Evolutionary conservation across 2,329 filamentous ascomycete species (phyloP).

Genomic region (Tolypocladium endophyticum): DNA sequence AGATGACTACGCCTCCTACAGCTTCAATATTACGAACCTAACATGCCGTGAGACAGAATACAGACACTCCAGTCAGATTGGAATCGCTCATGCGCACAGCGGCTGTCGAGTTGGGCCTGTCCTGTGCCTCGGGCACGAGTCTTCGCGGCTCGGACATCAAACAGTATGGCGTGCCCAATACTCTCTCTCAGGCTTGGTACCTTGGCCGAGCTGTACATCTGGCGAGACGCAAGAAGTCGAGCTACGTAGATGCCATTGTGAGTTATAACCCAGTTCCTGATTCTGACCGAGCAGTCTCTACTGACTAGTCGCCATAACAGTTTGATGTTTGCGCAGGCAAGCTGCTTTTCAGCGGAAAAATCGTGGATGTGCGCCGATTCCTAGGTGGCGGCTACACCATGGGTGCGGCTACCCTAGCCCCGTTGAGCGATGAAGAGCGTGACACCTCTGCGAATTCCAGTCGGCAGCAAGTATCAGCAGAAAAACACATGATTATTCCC

Average conservation of each 20-base stretch:
- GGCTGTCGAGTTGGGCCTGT: constrained; percentile 26
- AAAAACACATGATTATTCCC: constrained; percentile 25
- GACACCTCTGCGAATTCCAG: constrained; percentile 9
- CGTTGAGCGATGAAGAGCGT: constrained; percentile 18
- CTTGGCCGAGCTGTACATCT: constrained; percentile 19
- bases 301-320: not conserved
- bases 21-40: not conserved
- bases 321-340: constrained; percentile 22
- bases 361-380: constrained; percentile 26
- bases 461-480: constrained; percentile 5
- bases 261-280: not conserved
- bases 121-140: constrained; percentile 22
- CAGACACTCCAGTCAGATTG: constrained; percentile 21
- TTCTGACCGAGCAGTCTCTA: too few species aligned
- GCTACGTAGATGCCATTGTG: constrained; percentile 16
- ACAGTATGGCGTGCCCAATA: constrained; percentile 19
- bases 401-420: constrained; percentile 24
- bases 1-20: not conserved
- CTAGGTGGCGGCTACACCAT: constrained; percentile 29
- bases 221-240: constrained; percentile 17
- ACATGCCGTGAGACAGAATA: constrained; percentile 10
- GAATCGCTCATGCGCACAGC: constrained; percentile 24
- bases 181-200: constrained; percentile 23
- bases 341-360: constrained; percentile 27
- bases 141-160: constrained; percentile 22